These are phyloP conservation scores for Tritrichomonas musculus DNA, from an alignment of 208 protist genomes.

Conservation along the genomic window DNA sequence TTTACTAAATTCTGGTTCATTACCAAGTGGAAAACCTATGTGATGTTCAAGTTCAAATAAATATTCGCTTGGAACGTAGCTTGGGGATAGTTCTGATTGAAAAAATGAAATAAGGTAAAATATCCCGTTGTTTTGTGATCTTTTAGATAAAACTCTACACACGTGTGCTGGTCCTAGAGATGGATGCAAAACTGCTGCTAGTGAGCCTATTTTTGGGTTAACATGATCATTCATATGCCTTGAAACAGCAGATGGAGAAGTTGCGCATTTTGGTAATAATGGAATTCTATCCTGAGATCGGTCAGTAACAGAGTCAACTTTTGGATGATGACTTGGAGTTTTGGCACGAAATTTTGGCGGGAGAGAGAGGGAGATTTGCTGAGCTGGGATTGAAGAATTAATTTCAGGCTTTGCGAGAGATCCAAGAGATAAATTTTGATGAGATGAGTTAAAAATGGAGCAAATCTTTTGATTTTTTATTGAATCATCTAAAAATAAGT, in stretches of 20 bases:
- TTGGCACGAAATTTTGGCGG: background rate
- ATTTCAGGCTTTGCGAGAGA: background rate
- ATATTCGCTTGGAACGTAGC: conserved; percentile 6
- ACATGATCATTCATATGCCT: background rate
- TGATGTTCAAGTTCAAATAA: background rate
- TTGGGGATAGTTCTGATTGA: background rate
- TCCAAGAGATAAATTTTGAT: too few species aligned
- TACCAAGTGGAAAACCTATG: background rate
- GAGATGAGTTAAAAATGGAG: background rate
- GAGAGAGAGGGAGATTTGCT: background rate
- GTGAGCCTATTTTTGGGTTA: background rate
- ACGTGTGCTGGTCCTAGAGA: background rate
- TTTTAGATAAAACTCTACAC: background rate
- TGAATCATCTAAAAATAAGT: background rate
- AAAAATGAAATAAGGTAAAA: conserved; percentile 13
- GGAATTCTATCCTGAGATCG: background rate
- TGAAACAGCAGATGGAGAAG: background rate
- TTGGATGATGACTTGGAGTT: background rate
- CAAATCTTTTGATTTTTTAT: background rate
- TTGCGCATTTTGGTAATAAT: background rate
- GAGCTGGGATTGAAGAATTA: background rate
- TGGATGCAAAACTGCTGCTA: background rate
- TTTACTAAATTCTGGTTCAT: background rate
- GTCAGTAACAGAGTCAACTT: background rate
- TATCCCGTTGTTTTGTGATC: background rate